Evolutionary conservation across 305 asterid genomes (phyloP).

Genomic region (Ilex paraguariensis): DNA sequence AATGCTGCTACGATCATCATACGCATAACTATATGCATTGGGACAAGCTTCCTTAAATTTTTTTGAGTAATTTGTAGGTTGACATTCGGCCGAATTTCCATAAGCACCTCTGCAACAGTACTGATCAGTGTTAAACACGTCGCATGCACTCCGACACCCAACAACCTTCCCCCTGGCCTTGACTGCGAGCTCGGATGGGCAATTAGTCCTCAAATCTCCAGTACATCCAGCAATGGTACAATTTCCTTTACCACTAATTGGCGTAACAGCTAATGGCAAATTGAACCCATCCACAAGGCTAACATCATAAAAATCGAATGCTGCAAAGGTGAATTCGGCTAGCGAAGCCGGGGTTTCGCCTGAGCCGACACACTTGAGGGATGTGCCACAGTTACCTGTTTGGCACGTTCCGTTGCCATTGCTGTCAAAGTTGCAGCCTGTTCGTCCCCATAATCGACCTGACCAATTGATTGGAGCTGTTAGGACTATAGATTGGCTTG

Average conservation of each 20-base stretch:
- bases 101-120: slow-evolving; percentile 73
- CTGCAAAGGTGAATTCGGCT: slow-evolving; percentile 74
- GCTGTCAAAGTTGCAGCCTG: slow-evolving; percentile 76
- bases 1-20: slow-evolving; percentile 80
- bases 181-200: slow-evolving; percentile 67
- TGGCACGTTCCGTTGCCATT: slow-evolving; percentile 69
- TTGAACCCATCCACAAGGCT: slow-evolving; percentile 92
- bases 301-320: slow-evolving; percentile 66
- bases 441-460: slow-evolving; percentile 89
- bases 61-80: slow-evolving; percentile 68
- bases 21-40: slow-evolving; percentile 77
- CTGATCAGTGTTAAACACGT: slow-evolving; percentile 76
- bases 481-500: slow-evolving; percentile 51
- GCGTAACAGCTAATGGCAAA: slow-evolving; percentile 56
- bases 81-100: slow-evolving; percentile 67
- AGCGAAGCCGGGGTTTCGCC: slow-evolving; percentile 73
- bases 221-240: slow-evolving; percentile 84
- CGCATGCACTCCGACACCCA: slow-evolving; percentile 91
- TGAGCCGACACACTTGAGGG: slow-evolving; percentile 48
- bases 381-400: slow-evolving; percentile 72
- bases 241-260: slow-evolving; percentile 61
- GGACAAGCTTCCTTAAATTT: slow-evolving; percentile 72
- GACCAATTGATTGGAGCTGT: slow-evolving; percentile 73
- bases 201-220: slow-evolving; percentile 46
- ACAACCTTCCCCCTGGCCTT: slow-evolving; percentile 40